Conservation (phyloP, 768 basidiomycete species). For the Russula foetens region DNA sequence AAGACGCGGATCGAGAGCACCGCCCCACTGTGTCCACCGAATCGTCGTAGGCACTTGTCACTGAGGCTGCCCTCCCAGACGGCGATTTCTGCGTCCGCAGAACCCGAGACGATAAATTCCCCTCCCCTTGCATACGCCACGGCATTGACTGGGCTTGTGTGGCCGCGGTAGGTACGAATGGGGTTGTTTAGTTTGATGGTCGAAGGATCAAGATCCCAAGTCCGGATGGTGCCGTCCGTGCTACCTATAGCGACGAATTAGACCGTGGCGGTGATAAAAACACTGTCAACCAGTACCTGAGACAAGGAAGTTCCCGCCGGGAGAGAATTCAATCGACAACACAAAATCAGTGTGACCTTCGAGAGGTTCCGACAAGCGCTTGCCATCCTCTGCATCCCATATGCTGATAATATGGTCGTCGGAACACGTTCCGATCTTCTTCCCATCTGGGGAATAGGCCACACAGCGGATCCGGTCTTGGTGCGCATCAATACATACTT, state of each 20-base stretch:
- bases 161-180: conserved; percentile 14
- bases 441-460: conserved; percentile 14
- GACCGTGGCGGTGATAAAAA: neutral
- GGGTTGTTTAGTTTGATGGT: neutral
- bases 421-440: conserved; percentile 16
- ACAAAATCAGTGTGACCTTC: neutral
- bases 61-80: conserved; percentile 2
- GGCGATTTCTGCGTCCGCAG: neutral
- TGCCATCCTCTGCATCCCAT: conserved; percentile 12
- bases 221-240: neutral
- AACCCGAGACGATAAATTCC: conserved; percentile 4
- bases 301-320: neutral
- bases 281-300: neutral
- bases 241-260: conserved; percentile 2
- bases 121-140: conserved; percentile 3
- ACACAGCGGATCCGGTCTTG: conserved; percentile 10
- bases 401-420: conserved; percentile 10
- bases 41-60: neutral
- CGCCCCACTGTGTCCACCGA: neutral
- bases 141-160: conserved; percentile 14
- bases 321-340: conserved; percentile 2
- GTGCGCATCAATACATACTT: neutral
- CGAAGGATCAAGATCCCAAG: neutral
- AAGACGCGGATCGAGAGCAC: conserved; percentile 1
- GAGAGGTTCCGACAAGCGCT: neutral